Conservation (phyloP, 2,329 filamentous ascomycete species). For the Trichoderma lentiforme region DNA sequence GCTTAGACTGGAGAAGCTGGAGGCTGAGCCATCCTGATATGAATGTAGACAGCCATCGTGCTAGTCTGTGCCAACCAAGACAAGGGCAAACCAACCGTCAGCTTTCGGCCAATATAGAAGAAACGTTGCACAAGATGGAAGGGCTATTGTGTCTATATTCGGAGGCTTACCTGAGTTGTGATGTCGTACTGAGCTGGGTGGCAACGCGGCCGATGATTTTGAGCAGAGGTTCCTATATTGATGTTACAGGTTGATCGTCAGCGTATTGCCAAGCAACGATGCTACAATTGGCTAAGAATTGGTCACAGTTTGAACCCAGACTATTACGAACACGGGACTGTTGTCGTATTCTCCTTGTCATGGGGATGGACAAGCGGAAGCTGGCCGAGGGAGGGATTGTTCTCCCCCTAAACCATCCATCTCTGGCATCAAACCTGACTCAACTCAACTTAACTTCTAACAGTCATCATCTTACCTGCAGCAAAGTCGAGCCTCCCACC, state of each 20-base stretch:
- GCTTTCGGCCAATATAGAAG: slow-evolving; percentile 4
- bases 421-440: background rate
- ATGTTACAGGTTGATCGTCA: slow-evolving; percentile 1
- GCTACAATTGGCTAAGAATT: background rate
- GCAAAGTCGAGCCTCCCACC: slow-evolving; percentile 57
- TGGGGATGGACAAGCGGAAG: background rate
- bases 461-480: slow-evolving; percentile 46
- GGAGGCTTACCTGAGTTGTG: slow-evolving; percentile 28
- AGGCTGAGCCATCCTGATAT: slow-evolving; percentile 57
- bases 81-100: background rate
- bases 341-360: background rate
- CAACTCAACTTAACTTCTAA: background rate
- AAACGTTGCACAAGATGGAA: slow-evolving; percentile 6
- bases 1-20: slow-evolving; percentile 54
- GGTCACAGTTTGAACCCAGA: background rate
- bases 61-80: slow-evolving; percentile 39
- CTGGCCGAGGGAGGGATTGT: background rate
- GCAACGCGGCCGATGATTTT: slow-evolving; percentile 28
- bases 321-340: background rate
- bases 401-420: background rate
- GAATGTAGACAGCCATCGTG: slow-evolving; percentile 58
- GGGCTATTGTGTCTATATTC: slow-evolving; percentile 5
- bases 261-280: background rate
- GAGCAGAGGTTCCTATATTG: slow-evolving; percentile 30
- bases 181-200: slow-evolving; percentile 25